Conservation (phyloP, 208 protist genomes). For the Borovskyia barvae region DNA sequence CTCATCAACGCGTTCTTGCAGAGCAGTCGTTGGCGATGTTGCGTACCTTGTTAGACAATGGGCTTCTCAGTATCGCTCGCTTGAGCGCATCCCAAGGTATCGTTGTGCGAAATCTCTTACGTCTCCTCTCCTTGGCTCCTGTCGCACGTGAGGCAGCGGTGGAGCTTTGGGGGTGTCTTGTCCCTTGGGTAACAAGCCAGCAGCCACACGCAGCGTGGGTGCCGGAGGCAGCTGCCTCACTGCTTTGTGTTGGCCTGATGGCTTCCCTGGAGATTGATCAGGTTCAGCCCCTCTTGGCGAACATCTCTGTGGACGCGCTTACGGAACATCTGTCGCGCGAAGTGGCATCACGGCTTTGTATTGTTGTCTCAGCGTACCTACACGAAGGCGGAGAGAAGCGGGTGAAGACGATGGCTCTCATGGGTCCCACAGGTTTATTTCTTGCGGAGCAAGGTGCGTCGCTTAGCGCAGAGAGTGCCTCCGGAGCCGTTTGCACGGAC, state of each 20-base stretch:
- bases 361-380: slow-evolving; percentile 7
- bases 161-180: too few relatives aligned
- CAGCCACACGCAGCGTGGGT: background rate
- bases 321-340: slow-evolving; percentile 1
- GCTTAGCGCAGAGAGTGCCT: too few relatives aligned
- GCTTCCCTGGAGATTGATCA: background rate
- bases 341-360: slow-evolving; percentile 1
- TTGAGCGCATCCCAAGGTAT: too few relatives aligned
- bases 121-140: background rate
- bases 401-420: slow-evolving; percentile 6
- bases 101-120: too few relatives aligned
- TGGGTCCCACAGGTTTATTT: slow-evolving; percentile 6
- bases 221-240: slow-evolving; percentile 9
- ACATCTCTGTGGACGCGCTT: slow-evolving; percentile 10
- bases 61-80: too few relatives aligned
- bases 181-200: too few relatives aligned
- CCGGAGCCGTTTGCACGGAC: background rate
- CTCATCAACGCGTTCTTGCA: slow-evolving; percentile 29
- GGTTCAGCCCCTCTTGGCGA: background rate
- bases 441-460: slow-evolving; percentile 8
- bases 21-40: too few relatives aligned
- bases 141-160: background rate
- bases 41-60: too few relatives aligned
- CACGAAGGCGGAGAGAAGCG: background rate
- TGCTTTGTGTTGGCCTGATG: slow-evolving; percentile 11